Base-by-base conservation (phyloP, 306 rosid species). In the Cicer yamashitae region DNA sequence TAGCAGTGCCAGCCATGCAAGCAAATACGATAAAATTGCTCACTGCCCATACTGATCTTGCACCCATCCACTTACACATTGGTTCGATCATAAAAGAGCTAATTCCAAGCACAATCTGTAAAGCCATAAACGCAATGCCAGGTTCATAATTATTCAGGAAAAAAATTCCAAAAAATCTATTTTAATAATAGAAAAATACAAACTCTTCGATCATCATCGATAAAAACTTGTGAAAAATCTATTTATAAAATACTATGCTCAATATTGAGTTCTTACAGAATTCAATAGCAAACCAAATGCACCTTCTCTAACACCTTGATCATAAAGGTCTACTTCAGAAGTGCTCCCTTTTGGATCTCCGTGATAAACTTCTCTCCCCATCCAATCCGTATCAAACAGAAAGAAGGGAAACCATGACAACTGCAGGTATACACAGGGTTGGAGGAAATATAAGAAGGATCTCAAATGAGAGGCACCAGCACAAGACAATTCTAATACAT, bases 261-360 rank as follows among this genome's bases (percentile, higher is more conserved):
- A 87, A 85, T 76, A 83, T 81, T 60, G 92, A 86, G 92, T 78
- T 87, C 99, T 96, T 96, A 96, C 99, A 52, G 99, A 96, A 92
- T 96, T 96, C 96, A 96, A 84, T 77, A 96, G 94, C 93, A 96
- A 89, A 89, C 99, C 99, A 8, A 96, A 96, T 89, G 99, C 96
- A 90, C 99, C 99, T 90, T 90, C 90, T 90, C 99, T 90, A 77
- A 96, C 99, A 76, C 99, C 99, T 82, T 84, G 93, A 81, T 89
- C 89, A 79, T 90, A 96, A n/a, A 85, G 83, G 38, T 40, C 71
- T 64, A 83, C 81, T 67, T 90, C 87, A 71, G 91, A 54, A 39
- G 46, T 25, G 74, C 61, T 82, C 82, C 99, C 99, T 73, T 88
- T 88, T 10, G 99, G 99, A 87, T 92, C 88, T 71, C 99, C 99